These are phyloP conservation scores for Wallacemonas rigidus DNA, from an alignment of 208 protist genomes.

Conservation along the genomic window DNA sequence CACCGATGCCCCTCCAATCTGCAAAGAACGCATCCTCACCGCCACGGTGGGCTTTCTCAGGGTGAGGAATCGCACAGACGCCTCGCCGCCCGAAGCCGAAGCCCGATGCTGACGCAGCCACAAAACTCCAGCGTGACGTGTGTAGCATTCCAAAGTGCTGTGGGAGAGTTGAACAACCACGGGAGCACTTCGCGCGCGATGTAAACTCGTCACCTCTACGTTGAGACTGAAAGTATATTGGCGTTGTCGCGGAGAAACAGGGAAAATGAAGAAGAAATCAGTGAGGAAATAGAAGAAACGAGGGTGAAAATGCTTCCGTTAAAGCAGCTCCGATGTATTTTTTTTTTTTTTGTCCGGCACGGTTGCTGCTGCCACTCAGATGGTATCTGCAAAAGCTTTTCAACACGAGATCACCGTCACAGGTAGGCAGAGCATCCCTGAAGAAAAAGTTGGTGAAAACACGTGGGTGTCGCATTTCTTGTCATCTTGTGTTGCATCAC, in stretches of 20 bases:
- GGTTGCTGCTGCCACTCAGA: no score
- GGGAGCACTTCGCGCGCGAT: not conserved
- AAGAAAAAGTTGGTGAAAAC: no score
- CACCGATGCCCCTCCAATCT: slow-evolving; percentile 71
- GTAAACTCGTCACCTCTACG: not conserved
- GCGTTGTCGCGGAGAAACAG: not conserved
- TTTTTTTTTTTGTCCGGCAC: no score
- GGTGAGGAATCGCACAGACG: slow-evolving; percentile 75
- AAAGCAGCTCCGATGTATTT: no score
- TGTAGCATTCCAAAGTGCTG: not conserved
- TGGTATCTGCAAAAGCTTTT: no score
- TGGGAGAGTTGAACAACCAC: not conserved
- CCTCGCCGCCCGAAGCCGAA: slow-evolving; percentile 66
- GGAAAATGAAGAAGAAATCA: not conserved
- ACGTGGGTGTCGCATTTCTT: no score
- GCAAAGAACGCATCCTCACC: slow-evolving; percentile 86
- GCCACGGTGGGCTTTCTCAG: slow-evolving; percentile 69
- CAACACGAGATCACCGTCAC: no score
- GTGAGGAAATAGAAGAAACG: no score
- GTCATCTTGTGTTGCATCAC: no score
- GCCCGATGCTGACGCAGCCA: slow-evolving; percentile 10
- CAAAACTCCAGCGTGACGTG: not conserved
- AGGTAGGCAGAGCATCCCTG: no score
- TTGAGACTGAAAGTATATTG: slow-evolving; percentile 9
- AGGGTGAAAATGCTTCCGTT: no score